These are phyloP conservation scores for Saprolegnia diclina DNA, from an alignment of 352 stramenopile species.

Conservation along the genomic window DNA sequence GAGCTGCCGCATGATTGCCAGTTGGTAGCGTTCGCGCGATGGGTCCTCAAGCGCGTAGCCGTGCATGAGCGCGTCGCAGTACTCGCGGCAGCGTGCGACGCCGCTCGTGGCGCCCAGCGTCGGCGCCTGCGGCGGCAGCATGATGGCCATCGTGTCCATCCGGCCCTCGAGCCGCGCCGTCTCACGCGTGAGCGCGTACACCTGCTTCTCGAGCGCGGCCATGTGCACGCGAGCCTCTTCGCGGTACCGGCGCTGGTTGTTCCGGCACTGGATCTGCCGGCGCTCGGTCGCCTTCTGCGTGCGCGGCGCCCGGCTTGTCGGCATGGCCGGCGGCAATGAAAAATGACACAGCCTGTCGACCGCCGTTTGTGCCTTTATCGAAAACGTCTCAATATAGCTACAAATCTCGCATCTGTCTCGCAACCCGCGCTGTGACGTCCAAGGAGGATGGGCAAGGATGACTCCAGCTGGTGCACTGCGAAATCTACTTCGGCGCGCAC, in stretches of 20 bases:
- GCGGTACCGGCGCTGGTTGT: background rate
- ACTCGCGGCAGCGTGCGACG: background rate
- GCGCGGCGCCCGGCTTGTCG: background rate
- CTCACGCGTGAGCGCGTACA: background rate
- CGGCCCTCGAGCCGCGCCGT: constrained; percentile 11
- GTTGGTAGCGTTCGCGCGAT: background rate
- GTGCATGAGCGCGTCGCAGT: background rate
- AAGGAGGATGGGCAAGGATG: too few species aligned
- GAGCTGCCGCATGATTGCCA: background rate
- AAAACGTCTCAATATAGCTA: background rate
- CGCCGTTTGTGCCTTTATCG: background rate
- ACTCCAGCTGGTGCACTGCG: too few species aligned
- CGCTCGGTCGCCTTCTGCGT: background rate
- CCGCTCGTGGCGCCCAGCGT: background rate
- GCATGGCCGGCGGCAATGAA: background rate
- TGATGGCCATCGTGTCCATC: background rate
- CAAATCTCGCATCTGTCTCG: background rate
- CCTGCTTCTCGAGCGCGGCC: background rate
- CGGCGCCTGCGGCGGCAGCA: background rate
- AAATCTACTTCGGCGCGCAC: too few species aligned
- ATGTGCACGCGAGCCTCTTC: background rate
- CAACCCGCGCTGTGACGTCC: too few species aligned
- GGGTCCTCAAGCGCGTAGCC: constrained; percentile 2
- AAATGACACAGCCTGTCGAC: background rate
- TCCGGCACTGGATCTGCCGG: background rate